These are phyloP conservation scores for Crepidotus variabilis DNA, from an alignment of 768 basidiomycete genomes.

Conservation along the genomic window DNA sequence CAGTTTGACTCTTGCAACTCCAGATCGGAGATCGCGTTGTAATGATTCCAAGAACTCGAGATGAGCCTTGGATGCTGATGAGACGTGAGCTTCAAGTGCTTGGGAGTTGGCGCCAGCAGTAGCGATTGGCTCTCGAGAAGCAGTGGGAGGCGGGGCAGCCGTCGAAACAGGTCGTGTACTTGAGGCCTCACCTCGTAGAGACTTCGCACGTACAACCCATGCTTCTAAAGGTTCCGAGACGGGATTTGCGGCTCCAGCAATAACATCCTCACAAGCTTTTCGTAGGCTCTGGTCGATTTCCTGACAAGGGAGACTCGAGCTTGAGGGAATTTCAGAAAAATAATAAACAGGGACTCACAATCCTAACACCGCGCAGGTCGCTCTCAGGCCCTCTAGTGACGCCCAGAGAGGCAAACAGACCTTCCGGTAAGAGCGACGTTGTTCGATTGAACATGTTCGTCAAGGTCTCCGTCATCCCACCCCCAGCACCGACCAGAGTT, in stretches of 20 bases:
- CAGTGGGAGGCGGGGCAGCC: neutral
- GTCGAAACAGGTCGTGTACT: slow-evolving; percentile 1
- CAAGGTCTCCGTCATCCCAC: slow-evolving; percentile 57
- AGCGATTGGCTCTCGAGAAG: slow-evolving; percentile 7
- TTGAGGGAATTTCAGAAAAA: neutral
- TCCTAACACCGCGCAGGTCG: slow-evolving; percentile 64
- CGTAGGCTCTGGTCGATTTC: slow-evolving; percentile 87
- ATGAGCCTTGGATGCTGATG: slow-evolving; percentile 50
- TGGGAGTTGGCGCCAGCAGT: slow-evolving; percentile 4
- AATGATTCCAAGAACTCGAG: slow-evolving; percentile 50
- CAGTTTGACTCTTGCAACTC: slow-evolving; percentile 57
- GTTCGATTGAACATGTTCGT: slow-evolving; percentile 59
- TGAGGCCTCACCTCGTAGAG: slow-evolving; percentile 2
- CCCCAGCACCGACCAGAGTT: slow-evolving; percentile 39
- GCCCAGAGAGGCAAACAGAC: slow-evolving; percentile 67
- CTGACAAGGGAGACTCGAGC: slow-evolving; percentile 31
- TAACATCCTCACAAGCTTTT: slow-evolving; percentile 80
- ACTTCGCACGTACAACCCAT: slow-evolving; percentile 56
- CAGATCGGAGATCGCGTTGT: slow-evolving; percentile 50
- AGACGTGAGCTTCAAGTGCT: slow-evolving; percentile 28
- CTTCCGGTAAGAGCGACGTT: slow-evolving; percentile 59
- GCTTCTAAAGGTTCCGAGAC: slow-evolving; percentile 57
- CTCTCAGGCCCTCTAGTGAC: slow-evolving; percentile 57
- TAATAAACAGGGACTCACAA: slow-evolving; percentile 38
- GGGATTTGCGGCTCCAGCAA: slow-evolving; percentile 53